Base-by-base conservation (phyloP, 331 rosid genomes). In the Rosa hybrid region DNA sequence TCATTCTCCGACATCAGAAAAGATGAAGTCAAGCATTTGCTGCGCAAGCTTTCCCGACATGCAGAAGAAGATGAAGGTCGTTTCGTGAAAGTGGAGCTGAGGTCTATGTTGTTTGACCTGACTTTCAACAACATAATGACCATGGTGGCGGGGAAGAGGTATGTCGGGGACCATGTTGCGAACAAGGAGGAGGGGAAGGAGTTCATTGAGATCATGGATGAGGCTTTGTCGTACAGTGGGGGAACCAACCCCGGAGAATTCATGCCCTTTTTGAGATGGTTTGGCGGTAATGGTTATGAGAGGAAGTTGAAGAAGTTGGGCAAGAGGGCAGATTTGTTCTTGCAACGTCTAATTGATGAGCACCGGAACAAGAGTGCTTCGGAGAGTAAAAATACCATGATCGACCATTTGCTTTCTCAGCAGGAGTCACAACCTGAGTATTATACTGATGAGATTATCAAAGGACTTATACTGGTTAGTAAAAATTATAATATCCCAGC, bases 341-440 rank as follows among this genome's bases (percentile, higher is more conserved):
- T 90, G 84, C 92, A 90, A 53, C 75, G 82, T 16, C 77, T 90
- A 30, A 34, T 90, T 60, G 94, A 88, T 7, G 86, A 88, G 44
- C 88, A 82, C 50, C 76, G 92, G 20, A 74, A 18, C 4, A 75
- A 68, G 73, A 81, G 71, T 14, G 21, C 6, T 4, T 7, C 46
- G 18, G 68, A 73, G 7, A 56, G 54, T 1, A 71, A 75, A 68
- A 7, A 34, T 34, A 85, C 84, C 18, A 71, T 88, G 89, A 86
- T 88, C n/a, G 88, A 81, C 25, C 86, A 86, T 60, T 41, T 85
- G 10, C 87, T 88, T 4, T 70, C 68, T 3, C 75, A 83, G 77
- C 89, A 86, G 10, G 30, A 79, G 51, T 71, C 87, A 0, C 85
- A 86, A 46, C 90, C 92, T 0, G 87, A 80, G 16, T 76, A 78